Base-by-base conservation (phyloP, 805 yeast species). In the Candida multigemmis region DNA sequence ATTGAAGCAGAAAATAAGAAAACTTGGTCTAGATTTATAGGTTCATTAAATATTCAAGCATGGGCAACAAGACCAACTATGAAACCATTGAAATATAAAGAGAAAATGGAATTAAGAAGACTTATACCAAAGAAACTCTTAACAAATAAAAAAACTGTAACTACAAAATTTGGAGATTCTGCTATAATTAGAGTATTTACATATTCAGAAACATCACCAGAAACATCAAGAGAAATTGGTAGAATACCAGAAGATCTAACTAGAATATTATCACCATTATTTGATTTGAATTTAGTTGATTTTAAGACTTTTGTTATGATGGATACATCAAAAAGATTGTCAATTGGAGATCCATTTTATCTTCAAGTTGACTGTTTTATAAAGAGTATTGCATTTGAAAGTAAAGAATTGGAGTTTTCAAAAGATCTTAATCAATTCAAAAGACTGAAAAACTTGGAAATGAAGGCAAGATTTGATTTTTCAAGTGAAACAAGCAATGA, bases 341-440 rank as follows among this genome's bases (percentile, higher is more conserved):
- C 80, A 7, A 69, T 76, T 2, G 97, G 96, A 3, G 94, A 85
- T 42, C 63, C 78, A 1, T 77, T 87, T 41, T 60, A 71, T 13
- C 57, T 85, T 0, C 83, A 77, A 40, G 52, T 83, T 4, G 82
- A 84, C 40, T 71, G 85, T 32, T 82, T 49, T 43, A 45, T 87
- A 14, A 65, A 39, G 20, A 48, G 33, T 46, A 55, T 26, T 32
- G 68, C 57, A 46, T 36, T 66, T 56, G 5, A 32, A 31, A 11
- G 27, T 38, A 23, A 23, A 24, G 37, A 24, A 16, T 25, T 31
- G 2, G 38, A 33, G n/a, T 13, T 21, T 14, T 23, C 22, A 2
- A 24, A 31, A 7, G 42, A 33, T 7, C 25, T 35, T 4, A 32
- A 26, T 18, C 24, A 26, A 16, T 26, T 27, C 30, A 30, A 31